Evolutionary conservation across 2,329 filamentous ascomycete genomes (phyloP), one percentile per base, ranked within the genome.

Genomic region (Massarina eburnea): DNA sequence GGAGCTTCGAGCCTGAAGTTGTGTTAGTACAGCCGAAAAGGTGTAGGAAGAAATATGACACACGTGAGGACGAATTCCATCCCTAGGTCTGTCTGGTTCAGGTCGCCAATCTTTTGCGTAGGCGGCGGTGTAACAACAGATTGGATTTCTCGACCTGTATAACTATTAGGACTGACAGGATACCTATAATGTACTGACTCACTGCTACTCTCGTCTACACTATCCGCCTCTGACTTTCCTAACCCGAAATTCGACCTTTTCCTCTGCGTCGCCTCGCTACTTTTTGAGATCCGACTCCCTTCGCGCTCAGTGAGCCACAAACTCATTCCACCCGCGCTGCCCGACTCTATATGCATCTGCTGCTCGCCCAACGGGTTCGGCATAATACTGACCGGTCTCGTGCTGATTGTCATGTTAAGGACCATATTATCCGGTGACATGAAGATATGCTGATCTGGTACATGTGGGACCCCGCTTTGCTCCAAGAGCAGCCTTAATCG

Each of bases 41-140:
- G 15, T 20, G 29, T 26, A 21, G 14, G 35, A 8, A 30, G 6
- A 29, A 26, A 26, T 33, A 4, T 12, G 21, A 57, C 64, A 39
- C 51, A 68, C 64, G 59, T 62, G n/a, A 70, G 44, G 9, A 69
- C 60, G 36, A 70, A 70, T 24, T 68, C 67, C 48, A 59, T 54
- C 3, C 57, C 59, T 10, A 61, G 32, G 20, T 48, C 48, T 2
- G 52, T 56, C n/a, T 52, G 46, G 26, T 48, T 41, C 15, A 51
- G 37, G 21, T 55, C 50, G 3, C 42, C 18, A 8, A 57, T 9
- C 20, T 36, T 48, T 12, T 40, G 35, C 22, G 30, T 39, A 10
- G 46, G 27, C 7, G 27, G 27, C n/a, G 27, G 5, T 30, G 27
- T 30, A 14, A 14, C 12, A 14, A 14, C 9, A 5, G 27, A 14